These are phyloP conservation scores for Hsuehochloa calcarea DNA, from an alignment of 176 grass and related monocot species.

Conservation along the genomic window DNA sequence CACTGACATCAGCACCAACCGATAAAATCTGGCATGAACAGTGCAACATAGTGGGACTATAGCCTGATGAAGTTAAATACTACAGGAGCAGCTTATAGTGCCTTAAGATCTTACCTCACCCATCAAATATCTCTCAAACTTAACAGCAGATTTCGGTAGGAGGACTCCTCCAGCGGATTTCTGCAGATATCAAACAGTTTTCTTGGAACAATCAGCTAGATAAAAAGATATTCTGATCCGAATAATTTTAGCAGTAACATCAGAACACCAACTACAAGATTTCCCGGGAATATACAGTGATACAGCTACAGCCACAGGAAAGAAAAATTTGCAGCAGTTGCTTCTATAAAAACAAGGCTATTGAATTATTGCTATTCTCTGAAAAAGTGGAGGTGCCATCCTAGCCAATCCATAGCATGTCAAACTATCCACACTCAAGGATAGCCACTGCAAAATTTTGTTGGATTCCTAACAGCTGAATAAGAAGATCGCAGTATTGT, in stretches of 20 bases:
- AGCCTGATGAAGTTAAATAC: not conserved
- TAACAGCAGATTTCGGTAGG: constrained; percentile 92
- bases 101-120: constrained; percentile 63
- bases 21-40: constrained; percentile 66
- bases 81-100: not conserved
- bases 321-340: not conserved
- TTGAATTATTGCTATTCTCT: not conserved
- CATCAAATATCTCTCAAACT: constrained; percentile 97
- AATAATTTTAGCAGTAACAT: not conserved
- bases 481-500: not conserved
- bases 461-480: not conserved
- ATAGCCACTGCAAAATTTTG: not conserved
- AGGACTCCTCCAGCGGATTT: constrained; percentile 93
- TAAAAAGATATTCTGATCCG: not conserved
- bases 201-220: not conserved
- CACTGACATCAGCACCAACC: constrained; percentile 72
- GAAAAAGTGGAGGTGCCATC: not conserved
- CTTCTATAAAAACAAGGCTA: not conserved
- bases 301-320: not conserved
- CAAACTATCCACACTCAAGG: not conserved
- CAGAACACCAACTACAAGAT: not conserved
- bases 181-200: constrained; percentile 35
- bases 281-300: not conserved
- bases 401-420: not conserved
- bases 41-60: not conserved